These are phyloP conservation scores for Verticillium isaacii DNA, from an alignment of 2,329 filamentous ascomycete species.

Conservation along the genomic window DNA sequence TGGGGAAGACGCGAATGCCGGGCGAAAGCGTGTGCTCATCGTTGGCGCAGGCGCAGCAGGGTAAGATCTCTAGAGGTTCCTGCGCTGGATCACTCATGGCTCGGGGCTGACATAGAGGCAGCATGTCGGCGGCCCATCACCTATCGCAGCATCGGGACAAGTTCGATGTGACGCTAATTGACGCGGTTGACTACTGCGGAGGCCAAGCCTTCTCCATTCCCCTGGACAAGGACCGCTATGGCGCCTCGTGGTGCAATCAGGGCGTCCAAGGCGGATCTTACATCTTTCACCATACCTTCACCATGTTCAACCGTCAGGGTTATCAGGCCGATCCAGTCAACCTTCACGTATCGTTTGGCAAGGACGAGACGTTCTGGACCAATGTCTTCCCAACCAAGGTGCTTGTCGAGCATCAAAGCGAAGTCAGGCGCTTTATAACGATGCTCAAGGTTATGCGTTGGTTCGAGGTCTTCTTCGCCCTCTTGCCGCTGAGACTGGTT, in stretches of 20 bases:
- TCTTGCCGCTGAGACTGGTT: constrained; percentile 56
- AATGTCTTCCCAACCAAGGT: constrained; percentile 57
- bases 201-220: constrained; percentile 60
- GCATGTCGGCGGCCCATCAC: constrained; percentile 54
- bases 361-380: constrained; percentile 55
- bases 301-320: constrained; percentile 53
- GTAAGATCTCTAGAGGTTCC: constrained; percentile 11
- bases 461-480: constrained; percentile 50
- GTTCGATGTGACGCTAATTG: constrained; percentile 55
- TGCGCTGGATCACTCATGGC: not conserved
- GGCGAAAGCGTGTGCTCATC: constrained; percentile 28
- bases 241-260: constrained; percentile 59
- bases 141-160: constrained; percentile 54
- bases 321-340: constrained; percentile 44
- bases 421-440: constrained; percentile 46
- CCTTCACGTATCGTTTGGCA: constrained; percentile 56
- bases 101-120: constrained; percentile 1
- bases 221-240: constrained; percentile 51
- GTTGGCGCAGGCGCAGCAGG: constrained; percentile 37
- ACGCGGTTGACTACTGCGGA: constrained; percentile 54
- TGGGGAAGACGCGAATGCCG: not conserved
- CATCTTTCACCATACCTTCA: constrained; percentile 60
- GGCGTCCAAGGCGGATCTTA: constrained; percentile 54
- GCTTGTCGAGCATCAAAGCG: constrained; percentile 45
- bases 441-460: constrained; percentile 50